Conservation (phyloP, 2,329 filamentous ascomycete species). For the Pseudogymnoascus sp. region DNA sequence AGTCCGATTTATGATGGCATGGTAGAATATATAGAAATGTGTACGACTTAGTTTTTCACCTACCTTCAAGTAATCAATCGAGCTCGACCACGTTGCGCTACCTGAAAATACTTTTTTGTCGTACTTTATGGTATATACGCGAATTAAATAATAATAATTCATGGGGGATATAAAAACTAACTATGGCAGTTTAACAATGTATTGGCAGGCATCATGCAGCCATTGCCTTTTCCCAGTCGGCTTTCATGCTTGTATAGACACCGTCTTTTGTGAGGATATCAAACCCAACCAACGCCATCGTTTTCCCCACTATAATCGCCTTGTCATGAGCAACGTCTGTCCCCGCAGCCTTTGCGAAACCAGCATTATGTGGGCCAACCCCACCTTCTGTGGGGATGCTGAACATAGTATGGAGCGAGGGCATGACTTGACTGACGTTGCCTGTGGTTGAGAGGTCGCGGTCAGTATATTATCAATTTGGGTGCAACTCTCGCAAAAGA, state of each 20-base stretch:
- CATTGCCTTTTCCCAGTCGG: slow-evolving; percentile 28
- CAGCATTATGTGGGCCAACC: slow-evolving; percentile 44
- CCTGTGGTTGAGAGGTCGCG: slow-evolving; percentile 32
- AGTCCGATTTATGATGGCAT: no score
- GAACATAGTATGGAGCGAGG: slow-evolving; percentile 45
- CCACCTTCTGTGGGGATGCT: slow-evolving; percentile 39
- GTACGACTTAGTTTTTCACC: no score
- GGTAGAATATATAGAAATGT: no score
- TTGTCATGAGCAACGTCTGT: slow-evolving; percentile 39
- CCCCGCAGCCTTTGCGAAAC: slow-evolving; percentile 44
- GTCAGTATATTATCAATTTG: background rate
- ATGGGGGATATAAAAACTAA: background rate
- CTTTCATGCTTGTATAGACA: slow-evolving; percentile 35
- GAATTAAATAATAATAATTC: background rate
- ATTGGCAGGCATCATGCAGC: background rate
- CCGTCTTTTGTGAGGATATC: slow-evolving; percentile 38
- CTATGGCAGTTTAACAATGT: background rate
- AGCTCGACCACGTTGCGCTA: no score
- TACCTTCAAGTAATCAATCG: no score
- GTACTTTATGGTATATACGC: no score
- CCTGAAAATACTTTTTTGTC: no score
- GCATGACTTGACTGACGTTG: slow-evolving; percentile 49
- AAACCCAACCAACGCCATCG: slow-evolving; percentile 39
- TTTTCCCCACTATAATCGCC: slow-evolving; percentile 40
- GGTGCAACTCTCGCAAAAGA: background rate